Evolutionary conservation across 2,329 filamentous ascomycete species (phyloP).

Genomic region (Hypoxylon rubiginosum): DNA sequence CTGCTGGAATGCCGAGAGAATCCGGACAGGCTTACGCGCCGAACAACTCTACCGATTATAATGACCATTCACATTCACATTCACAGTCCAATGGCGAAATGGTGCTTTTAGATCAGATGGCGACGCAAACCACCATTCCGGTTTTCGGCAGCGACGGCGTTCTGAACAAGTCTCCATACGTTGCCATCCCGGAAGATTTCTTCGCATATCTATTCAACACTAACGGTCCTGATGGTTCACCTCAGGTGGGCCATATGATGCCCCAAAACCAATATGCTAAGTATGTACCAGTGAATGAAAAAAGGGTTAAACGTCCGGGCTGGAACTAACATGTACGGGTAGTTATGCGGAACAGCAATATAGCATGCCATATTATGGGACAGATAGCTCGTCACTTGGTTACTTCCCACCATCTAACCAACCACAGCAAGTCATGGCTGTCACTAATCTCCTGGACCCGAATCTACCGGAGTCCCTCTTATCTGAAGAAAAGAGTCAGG

Average conservation of each 20-base stretch:
- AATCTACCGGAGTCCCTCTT: slow-evolving; percentile 83
- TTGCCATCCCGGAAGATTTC: slow-evolving; percentile 87
- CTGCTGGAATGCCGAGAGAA: slow-evolving; percentile 53
- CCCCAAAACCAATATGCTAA: slow-evolving; percentile 61
- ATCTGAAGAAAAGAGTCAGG: slow-evolving; percentile 88
- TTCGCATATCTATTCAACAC: slow-evolving; percentile 87
- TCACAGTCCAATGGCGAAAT: slow-evolving; percentile 64
- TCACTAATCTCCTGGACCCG: slow-evolving; percentile 86
- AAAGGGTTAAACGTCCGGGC: not conserved
- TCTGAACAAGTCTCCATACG: slow-evolving; percentile 84
- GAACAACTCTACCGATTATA: slow-evolving; percentile 59
- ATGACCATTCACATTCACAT: slow-evolving; percentile 59
- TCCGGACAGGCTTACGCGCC: slow-evolving; percentile 56
- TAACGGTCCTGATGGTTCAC: slow-evolving; percentile 66
- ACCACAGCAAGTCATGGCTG: slow-evolving; percentile 87
- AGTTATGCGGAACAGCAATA: slow-evolving; percentile 70
- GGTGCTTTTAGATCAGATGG: slow-evolving; percentile 73
- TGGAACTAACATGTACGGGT: slow-evolving; percentile 34
- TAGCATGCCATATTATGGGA: slow-evolving; percentile 63
- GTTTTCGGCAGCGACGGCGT: slow-evolving; percentile 88
- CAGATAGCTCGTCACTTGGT: slow-evolving; percentile 62
- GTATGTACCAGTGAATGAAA: slow-evolving; percentile 55
- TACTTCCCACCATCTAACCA: slow-evolving; percentile 69
- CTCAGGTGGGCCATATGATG: slow-evolving; percentile 65
- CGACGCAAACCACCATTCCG: slow-evolving; percentile 78